These are phyloP conservation scores for Leucosporidium scottii DNA, from an alignment of 768 basidiomycete genomes.

Conservation along the genomic window DNA sequence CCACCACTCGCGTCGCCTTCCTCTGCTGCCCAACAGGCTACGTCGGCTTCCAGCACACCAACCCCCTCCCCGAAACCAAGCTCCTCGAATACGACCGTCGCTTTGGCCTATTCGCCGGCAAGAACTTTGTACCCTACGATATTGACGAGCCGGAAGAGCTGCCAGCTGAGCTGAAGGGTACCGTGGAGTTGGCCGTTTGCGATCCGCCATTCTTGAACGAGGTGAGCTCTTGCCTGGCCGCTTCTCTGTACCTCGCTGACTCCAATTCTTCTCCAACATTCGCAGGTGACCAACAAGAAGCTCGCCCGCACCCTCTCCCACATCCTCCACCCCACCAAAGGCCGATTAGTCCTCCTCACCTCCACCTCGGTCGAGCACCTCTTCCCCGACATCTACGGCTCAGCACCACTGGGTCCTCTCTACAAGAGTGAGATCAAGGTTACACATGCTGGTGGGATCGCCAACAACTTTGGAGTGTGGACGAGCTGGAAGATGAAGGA, in stretches of 20 bases:
- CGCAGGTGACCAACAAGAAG: constrained; percentile 33
- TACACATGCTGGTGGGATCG: constrained; percentile 25
- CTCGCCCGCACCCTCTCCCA: constrained; percentile 26
- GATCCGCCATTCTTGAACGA: constrained; percentile 38
- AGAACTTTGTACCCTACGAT: constrained; percentile 35
- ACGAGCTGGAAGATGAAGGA: constrained; percentile 26
- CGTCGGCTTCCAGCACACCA: constrained; percentile 36
- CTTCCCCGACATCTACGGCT: constrained; percentile 20
- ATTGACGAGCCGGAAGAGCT: constrained; percentile 31
- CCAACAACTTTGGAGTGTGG: constrained; percentile 28
- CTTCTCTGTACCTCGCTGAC: neutral
- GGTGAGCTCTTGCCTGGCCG: constrained; percentile 7
- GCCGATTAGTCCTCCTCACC: constrained; percentile 34
- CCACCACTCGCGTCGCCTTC: constrained; percentile 30
- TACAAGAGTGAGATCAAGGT: constrained; percentile 15
- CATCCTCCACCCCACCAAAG: constrained; percentile 24
- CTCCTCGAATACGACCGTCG: constrained; percentile 37
- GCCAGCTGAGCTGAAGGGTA: constrained; percentile 21
- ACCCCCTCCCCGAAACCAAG: constrained; percentile 19
- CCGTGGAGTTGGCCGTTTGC: constrained; percentile 33
- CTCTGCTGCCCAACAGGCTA: constrained; percentile 37
- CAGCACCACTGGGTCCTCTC: constrained; percentile 22
- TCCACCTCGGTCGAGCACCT: constrained; percentile 29
- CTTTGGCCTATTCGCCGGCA: constrained; percentile 28
- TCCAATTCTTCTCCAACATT: neutral